Evolutionary conservation across 2,329 filamentous ascomycete species (phyloP).

Genomic region (Coniella lustricola): DNA sequence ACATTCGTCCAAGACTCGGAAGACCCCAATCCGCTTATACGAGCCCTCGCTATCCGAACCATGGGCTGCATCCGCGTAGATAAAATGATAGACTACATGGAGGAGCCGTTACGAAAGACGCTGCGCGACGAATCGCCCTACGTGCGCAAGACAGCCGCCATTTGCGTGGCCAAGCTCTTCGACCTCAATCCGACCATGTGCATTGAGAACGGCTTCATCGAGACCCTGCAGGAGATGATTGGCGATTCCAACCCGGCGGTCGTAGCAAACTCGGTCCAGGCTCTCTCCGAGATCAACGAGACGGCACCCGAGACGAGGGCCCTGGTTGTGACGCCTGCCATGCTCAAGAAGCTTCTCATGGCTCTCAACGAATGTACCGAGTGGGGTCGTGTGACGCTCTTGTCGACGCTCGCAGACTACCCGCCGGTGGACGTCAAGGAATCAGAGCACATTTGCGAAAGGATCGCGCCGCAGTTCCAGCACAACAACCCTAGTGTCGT

Average conservation of each 20-base stretch:
- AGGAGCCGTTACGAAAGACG: conserved; percentile 92
- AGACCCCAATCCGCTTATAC: conserved; percentile 92
- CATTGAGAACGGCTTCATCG: conserved; percentile 92
- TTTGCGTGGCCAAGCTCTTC: conserved; percentile 96
- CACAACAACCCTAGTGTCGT: conserved; percentile 98
- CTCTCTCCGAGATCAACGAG: conserved; percentile 84
- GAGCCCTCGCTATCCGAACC: conserved; percentile 90
- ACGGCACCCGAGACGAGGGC: conserved; percentile 85
- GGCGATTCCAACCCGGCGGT: conserved; percentile 99
- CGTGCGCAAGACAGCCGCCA: conserved; percentile 94
- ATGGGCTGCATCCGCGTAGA: conserved; percentile 99
- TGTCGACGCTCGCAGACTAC: conserved; percentile 86
- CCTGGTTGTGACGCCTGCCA: conserved; percentile 71
- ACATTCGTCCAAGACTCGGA: conserved; percentile 99
- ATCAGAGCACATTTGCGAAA: conserved; percentile 95
- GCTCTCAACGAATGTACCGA: conserved; percentile 97
- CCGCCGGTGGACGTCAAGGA: conserved; percentile 83
- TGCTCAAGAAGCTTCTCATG: conserved; percentile 91
- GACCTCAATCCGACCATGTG: conserved; percentile 90
- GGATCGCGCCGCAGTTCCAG: conserved; percentile 94
- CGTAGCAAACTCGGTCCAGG: conserved; percentile 93
- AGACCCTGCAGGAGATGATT: conserved; percentile 89
- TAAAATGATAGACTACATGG: conserved; percentile 99
- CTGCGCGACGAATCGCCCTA: conserved; percentile 96
- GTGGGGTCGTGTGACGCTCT: conserved; percentile 92